Evolutionary conservation across 2,329 filamentous ascomycete genomes (phyloP), one percentile per base, ranked within the genome.

Genomic region (Sodiomyces alkalinus): DNA sequence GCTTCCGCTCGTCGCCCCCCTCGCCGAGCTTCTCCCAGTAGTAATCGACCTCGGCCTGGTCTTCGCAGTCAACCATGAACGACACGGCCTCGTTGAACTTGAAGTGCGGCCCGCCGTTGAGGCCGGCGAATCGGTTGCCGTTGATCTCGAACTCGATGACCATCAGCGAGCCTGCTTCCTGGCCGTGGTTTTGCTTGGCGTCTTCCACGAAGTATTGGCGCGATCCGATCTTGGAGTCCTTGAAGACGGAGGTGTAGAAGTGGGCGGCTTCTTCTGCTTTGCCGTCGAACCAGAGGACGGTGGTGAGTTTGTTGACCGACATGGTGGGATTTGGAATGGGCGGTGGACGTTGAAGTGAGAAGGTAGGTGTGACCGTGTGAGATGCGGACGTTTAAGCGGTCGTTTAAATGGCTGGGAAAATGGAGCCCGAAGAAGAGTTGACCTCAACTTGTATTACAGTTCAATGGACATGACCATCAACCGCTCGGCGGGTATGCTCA

Each of bases 41-140:
- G 36, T 59, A 49, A 33, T 64, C 58, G 14, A 64, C 45, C 39
- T 64, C 59, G 0, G 41, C 52, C 42, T 64, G 60, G 39, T 53
- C 44, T 23, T 52, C 48, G 46, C 59, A 62, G 26, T 51, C 43
- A 39, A 63, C 45, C 40, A 54, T 50, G 41, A 64, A 52, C 1
- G 54, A 59, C 13, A 60, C 39, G 19, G 58, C 55, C 18, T 49
- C 47, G 37, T 33, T 56, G 40, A 55, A 53, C 14, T 47, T 47
- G 47, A 52, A 55, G 3, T 45, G 32, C 4, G 53, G 48, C 2
- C 57, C 57, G 32, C 59, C 58, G 35, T 63, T 62, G 20, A 62
- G 46, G 3, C 44, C 52, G 14, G 54, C 47, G 37, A 59, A 62
- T 5, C 37, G 39, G 13, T 50, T 46, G 11, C 54, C 55, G 33